These are phyloP conservation scores for Teunomyces aglyptinius DNA, from an alignment of 805 yeast species.

Conservation along the genomic window DNA sequence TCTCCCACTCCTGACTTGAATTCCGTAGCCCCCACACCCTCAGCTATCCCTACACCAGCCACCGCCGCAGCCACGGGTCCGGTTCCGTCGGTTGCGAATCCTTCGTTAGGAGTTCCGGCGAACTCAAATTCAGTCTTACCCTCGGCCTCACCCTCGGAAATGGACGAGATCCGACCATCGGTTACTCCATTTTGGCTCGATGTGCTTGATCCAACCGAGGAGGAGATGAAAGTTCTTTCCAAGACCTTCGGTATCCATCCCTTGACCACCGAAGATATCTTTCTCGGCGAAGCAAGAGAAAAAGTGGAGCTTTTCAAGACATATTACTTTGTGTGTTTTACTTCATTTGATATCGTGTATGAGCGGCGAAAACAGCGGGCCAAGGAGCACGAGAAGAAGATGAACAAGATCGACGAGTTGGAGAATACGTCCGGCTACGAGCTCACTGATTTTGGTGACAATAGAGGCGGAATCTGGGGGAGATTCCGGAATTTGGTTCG, in stretches of 20 bases:
- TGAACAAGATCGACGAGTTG: constrained; percentile 36
- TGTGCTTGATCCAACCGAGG: constrained; percentile 89
- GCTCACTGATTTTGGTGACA: constrained; percentile 10
- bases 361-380: constrained; percentile 58
- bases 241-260: constrained; percentile 96
- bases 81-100: not conserved
- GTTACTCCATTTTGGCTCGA: constrained; percentile 70
- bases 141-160: constrained; percentile 11
- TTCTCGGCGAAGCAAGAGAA: constrained; percentile 90
- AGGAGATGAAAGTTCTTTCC: constrained; percentile 88
- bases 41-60: not conserved
- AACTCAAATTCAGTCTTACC: not conserved
- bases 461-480: constrained; percentile 15
- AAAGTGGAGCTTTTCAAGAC: constrained; percentile 90
- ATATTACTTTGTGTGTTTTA: constrained; percentile 88
- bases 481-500: constrained; percentile 11
- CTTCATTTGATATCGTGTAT: constrained; percentile 60
- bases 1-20: not conserved
- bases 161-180: constrained; percentile 5
- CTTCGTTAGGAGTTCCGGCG: not conserved
- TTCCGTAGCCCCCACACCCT: not conserved
- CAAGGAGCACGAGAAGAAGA: constrained; percentile 43
- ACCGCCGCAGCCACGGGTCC: too few relatives aligned
- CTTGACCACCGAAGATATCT: constrained; percentile 91
- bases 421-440: constrained; percentile 14